Evolutionary conservation across 2,329 filamentous ascomycete species (phyloP), one percentile per base, ranked within the genome.

Genomic region (Penicillium sp.): DNA sequence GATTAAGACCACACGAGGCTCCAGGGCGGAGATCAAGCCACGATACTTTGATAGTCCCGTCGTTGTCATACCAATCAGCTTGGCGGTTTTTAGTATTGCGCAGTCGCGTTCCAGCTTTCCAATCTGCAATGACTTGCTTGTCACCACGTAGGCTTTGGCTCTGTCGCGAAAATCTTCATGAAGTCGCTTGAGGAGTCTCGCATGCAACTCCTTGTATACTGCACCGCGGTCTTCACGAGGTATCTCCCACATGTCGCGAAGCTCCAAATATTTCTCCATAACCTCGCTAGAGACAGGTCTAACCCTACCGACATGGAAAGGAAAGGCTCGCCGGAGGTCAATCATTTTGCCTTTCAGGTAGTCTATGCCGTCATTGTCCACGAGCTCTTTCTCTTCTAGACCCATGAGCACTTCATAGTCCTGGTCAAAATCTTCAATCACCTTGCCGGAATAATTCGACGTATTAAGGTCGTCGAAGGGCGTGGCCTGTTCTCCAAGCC

Each of bases 1-100:
- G 42, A 94, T 83, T 34, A 94, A 69, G 11, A 91, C 75, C 3
- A 88, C 74, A 25, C 75, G 80, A 0, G 88, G 86, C 27, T 78
- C 73, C 4, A 91, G 63, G 2, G 80, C 79, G 1, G 82, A 75
- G 24, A 94, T 73, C 2, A 91, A 73, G 1, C 78, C 80, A 3
- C 88, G 81, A 52, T 93, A 91, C 57, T 94, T 94, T 66, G 83
- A 84, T 7, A 94, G 64, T 1, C 88, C 88, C 0, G 89, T 94
- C 0, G 86, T 90, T 0, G 89, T 95, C 73, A 84, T 77, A 7
- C 82, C 82, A 44, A 85, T 76, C 26, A 85, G 63, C 47, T 75
- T 79, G 4, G 78, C 72, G 43, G 79, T 79, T 32, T 79, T 78
- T 3, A 91, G 69, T 25, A 88, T 74, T 24, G 78, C 68, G 7